These are phyloP conservation scores for Phytophthora rubi DNA, from an alignment of 352 stramenopile genomes.

Conservation along the genomic window DNA sequence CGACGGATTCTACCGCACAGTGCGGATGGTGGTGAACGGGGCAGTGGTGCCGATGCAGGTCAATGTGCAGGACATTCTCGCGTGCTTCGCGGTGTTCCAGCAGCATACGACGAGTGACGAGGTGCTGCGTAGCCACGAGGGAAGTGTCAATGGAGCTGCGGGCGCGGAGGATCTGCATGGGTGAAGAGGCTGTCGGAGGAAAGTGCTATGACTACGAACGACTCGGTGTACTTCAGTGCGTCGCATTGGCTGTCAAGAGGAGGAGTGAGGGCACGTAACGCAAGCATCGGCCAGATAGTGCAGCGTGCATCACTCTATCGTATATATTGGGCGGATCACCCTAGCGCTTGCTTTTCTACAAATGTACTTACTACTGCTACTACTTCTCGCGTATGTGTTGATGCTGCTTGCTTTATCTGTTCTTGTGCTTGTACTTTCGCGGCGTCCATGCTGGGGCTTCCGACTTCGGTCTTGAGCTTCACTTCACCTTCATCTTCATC, in stretches of 20 bases:
- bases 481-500: slow-evolving; percentile 25
- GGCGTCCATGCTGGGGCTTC: slow-evolving; percentile 28
- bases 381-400: slow-evolving; percentile 36
- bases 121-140: not conserved
- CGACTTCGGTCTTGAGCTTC: slow-evolving; percentile 42
- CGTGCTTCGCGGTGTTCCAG: slow-evolving; percentile 43
- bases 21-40: slow-evolving; percentile 81
- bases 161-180: slow-evolving; percentile 1
- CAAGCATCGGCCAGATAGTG: slow-evolving; percentile 20
- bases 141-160: slow-evolving; percentile 3
- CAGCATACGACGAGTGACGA: slow-evolving; percentile 23
- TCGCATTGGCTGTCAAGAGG: not conserved
- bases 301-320: slow-evolving; percentile 44
- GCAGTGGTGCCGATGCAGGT: slow-evolving; percentile 71
- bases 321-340: slow-evolving; percentile 42
- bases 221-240: not conserved
- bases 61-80: slow-evolving; percentile 71
- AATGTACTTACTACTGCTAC: slow-evolving; percentile 57
- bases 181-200: not conserved
- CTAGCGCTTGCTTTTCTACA: slow-evolving; percentile 50
- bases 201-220: not conserved
- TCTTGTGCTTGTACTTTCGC: slow-evolving; percentile 36
- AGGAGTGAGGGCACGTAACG: not conserved
- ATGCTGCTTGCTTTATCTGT: slow-evolving; percentile 35
- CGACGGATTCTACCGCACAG: slow-evolving; percentile 54